These are phyloP conservation scores for Lantana camara DNA, from an alignment of 257 asterid genomes.

Conservation along the genomic window DNA sequence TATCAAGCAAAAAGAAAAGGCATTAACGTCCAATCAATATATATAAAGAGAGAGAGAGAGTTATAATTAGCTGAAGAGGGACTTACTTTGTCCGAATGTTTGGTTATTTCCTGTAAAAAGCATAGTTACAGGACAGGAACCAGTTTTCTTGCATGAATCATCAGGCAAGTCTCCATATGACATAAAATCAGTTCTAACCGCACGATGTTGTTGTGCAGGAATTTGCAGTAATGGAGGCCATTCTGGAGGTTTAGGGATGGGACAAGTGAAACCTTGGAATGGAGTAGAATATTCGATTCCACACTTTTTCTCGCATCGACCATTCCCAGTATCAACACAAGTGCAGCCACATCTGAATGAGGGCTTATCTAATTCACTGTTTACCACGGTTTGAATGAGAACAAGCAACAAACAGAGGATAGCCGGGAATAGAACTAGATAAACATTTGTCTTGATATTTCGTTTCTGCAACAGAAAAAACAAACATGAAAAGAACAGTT, in stretches of 20 bases:
- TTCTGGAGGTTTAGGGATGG: constrained; percentile 78
- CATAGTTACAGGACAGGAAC: constrained; percentile 81
- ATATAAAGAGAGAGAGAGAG: background rate
- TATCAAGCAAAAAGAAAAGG: constrained; percentile 34
- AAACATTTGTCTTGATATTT: constrained; percentile 59
- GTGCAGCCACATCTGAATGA: constrained; percentile 83
- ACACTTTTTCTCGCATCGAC: constrained; percentile 72
- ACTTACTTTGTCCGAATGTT: constrained; percentile 76
- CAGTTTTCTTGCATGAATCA: constrained; percentile 71
- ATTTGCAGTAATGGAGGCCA: constrained; percentile 90
- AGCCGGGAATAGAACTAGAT: constrained; percentile 62
- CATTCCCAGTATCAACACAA: constrained; percentile 81
- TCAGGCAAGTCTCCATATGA: constrained; percentile 63
- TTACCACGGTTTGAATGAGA: constrained; percentile 68
- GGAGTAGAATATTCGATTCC: constrained; percentile 83
- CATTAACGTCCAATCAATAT: constrained; percentile 3
- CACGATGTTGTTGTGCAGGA: constrained; percentile 69
- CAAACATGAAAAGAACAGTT: background rate
- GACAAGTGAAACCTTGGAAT: constrained; percentile 63
- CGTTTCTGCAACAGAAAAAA: constrained; percentile 65
- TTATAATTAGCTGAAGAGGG: constrained; percentile 5
- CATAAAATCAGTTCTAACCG: constrained; percentile 58
- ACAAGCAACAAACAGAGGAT: constrained; percentile 70
- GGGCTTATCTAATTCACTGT: constrained; percentile 72
- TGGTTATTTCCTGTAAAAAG: constrained; percentile 81